Base-by-base conservation (phyloP, 805 yeast species). In the Candida piceae region DNA sequence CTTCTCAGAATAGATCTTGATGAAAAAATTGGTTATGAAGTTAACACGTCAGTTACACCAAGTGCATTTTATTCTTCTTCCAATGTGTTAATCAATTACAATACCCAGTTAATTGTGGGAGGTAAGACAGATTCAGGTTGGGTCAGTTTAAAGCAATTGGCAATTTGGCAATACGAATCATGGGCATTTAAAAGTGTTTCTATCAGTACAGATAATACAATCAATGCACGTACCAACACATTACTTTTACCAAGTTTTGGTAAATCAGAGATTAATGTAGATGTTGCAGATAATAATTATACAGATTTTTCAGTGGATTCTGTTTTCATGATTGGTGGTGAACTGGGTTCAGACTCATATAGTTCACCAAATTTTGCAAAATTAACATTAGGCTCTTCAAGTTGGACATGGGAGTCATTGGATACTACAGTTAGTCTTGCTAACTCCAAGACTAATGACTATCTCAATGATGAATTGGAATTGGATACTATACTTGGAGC, bases 141-240 rank as follows among this genome's bases (percentile, higher is more conserved):
- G 87, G 72, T 83, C 24, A 72, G 75, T 43, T 74, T 84, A 79
- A 70, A 70, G 47, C 93, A 84, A 57, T 60, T 82, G 15, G 90
- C 93, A 0, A 57, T 80, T 2, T 83, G 88, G 84, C 78, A 78
- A 47, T 76, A 75, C 42, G 64, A 67, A 33, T 62, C 84, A 7
- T 85, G 94, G 94, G 70, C 84, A 3, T 83, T 76, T 53, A 60
- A 62, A 39, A 46, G 65, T 0, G 60, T 64, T 1, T 46, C 58
- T 27, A 48, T 57, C 43, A 49, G 63, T 1, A 53, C 49, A 1
- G 54, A 52, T 35, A 58, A 60, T 25, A 41, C 60, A 9, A 63
- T 82, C 2, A 76, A 74, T 42, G 68, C 86, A 7, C 63, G 93
- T 33, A 67, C 64, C 4, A 55, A 60, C 29, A 63, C 87, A 0